Base-by-base conservation (phyloP, 1,284 basidiomycete species). In the Ceratobasidium sp. region DNA sequence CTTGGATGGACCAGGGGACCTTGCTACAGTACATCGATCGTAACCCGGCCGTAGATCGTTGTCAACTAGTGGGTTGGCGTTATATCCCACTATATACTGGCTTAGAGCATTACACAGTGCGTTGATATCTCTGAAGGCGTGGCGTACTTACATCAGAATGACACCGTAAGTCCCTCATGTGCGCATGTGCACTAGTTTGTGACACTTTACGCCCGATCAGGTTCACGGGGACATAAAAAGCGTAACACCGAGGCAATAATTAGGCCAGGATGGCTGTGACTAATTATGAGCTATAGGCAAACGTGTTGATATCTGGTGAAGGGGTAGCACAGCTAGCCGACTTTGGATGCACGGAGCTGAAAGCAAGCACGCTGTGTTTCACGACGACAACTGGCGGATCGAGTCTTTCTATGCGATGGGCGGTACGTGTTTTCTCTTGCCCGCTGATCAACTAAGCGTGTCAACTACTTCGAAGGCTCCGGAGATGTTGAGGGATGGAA, bases 191-290 rank as follows among this genome's bases (percentile, higher is more conserved):
- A 26, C 44, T 33, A 42, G 33, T 33, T 33, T 20, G 20, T 66
- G 13, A 15, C 3, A 6, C 26, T 5, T 13, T 39, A 28, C 13
- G 33, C 12, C 23, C 15, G 6, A n/a, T 33, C 20, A 66, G 63
- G 46, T 46, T n/a, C 63, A 66, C n/a, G 63, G 63, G 10, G 63
- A 66, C 28, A 26, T 66, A 9, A 66, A 66, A 49, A 49, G 63
- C n/a, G 63, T 66, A 49, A 10, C 20, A 33, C n/a, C 23, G n/a
- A 7, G n/a, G n/a, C 23, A 23, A 12, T 12, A 33, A 33, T 33
- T 33, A 33, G 10, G 10, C 18, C 12, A 49, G 46, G 18, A 49
- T 12, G 10, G 46, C 46, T 49, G 46, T 18, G 46, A 49, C 18
- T 18, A 49, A 10, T 10, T 49, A 12, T 49, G 33, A 33, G 46